Conservation (phyloP, 192 early-diverging fungal species). For the Gryganskiella cystojenkinii region DNA sequence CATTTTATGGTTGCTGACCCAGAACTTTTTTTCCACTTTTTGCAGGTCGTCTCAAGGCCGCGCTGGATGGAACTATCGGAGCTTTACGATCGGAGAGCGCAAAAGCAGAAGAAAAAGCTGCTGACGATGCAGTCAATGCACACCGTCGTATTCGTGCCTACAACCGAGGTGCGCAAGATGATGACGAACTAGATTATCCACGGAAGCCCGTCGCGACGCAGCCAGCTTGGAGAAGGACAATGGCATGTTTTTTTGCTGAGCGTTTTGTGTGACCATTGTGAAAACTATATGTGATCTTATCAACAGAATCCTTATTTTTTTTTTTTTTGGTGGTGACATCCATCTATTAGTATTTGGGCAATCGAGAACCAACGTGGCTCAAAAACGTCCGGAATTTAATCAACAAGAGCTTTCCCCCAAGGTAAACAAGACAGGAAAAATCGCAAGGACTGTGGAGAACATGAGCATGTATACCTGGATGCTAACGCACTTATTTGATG, state of each 20-base stretch:
- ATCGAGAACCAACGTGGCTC: conserved; percentile 40
- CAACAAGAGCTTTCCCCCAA: conserved; percentile 36
- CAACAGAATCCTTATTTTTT: neutral
- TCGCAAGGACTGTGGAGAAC: no score
- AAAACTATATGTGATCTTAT: no score
- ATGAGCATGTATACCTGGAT: no score
- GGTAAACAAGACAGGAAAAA: no score
- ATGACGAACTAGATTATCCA: conserved; percentile 12
- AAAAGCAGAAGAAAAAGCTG: neutral
- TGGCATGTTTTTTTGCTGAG: no score
- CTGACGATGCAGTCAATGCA: conserved; percentile 17
- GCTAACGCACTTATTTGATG: neutral
- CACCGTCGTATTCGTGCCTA: conserved; percentile 22
- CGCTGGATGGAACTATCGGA: conserved; percentile 44
- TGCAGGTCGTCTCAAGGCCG: conserved; percentile 23
- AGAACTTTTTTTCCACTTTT: neutral
- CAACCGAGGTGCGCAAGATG: conserved; percentile 5
- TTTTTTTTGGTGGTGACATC: neutral
- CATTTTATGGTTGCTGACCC: neutral
- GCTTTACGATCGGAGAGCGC: conserved; percentile 20
- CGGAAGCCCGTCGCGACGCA: neutral
- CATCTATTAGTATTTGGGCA: conserved; percentile 35
- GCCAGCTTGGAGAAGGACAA: conserved; percentile 39
- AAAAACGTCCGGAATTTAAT: conserved; percentile 38
- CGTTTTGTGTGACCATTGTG: no score